Evolutionary conservation across 129 eudicot species (phyloP).

Genomic region (Oenanthe sinensis): DNA sequence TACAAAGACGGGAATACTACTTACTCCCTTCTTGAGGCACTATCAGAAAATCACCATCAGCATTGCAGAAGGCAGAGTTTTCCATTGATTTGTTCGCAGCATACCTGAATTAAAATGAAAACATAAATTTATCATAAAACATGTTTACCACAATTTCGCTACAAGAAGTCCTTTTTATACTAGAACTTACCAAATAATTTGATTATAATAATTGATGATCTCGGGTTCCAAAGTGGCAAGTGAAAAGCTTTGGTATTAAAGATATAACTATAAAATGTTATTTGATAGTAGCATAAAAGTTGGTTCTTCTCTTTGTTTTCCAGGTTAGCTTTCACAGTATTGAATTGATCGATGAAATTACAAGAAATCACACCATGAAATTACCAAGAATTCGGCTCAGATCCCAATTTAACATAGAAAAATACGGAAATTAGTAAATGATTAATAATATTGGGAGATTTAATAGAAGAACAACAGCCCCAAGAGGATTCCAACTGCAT

Average conservation of each 20-base stretch:
- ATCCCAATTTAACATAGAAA: too few species aligned
- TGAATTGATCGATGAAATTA: too few species aligned
- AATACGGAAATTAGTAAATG: too few species aligned
- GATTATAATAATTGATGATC: background rate
- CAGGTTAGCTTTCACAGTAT: background rate
- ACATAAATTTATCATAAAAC: background rate
- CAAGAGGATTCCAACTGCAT: too few species aligned
- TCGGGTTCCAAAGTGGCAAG: background rate
- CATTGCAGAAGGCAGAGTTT: constrained; percentile 87
- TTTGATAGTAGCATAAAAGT: too few species aligned
- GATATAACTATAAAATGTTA: too few species aligned
- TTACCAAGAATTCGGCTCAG: too few species aligned
- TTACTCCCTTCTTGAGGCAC: constrained; percentile 97
- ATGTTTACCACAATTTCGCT: background rate
- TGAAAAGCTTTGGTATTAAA: background rate
- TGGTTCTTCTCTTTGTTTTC: background rate
- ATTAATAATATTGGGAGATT: too few species aligned
- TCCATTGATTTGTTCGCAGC: constrained; percentile 90
- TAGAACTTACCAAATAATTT: background rate
- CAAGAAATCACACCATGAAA: too few species aligned
- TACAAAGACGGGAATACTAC: constrained; percentile 16
- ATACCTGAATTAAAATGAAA: constrained; percentile 41
- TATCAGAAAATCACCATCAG: constrained; percentile 94
- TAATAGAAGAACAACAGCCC: too few species aligned
- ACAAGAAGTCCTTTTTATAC: background rate